Conservation (phyloP, 441 rosid species). For the Flueggea neowawraea region DNA sequence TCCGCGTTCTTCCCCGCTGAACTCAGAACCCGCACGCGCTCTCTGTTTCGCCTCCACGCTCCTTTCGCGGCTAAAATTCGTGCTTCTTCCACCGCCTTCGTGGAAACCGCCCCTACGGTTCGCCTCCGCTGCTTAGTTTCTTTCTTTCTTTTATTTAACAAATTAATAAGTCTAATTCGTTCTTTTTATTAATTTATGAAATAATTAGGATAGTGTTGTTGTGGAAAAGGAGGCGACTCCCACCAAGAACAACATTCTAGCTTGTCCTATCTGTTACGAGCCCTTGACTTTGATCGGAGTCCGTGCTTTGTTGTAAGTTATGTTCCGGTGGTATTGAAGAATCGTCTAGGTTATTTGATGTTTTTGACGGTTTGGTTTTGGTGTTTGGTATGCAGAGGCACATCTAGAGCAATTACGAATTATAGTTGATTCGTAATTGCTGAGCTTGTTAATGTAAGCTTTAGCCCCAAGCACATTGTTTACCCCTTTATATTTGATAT, state of each 20-base stretch:
- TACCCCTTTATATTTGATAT: too few species aligned
- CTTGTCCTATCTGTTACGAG: conserved; percentile 72
- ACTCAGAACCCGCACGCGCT: too few species aligned
- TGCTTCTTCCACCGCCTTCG: conserved; percentile 35
- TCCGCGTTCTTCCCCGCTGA: too few species aligned
- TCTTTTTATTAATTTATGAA: too few species aligned
- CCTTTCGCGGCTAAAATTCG: not conserved
- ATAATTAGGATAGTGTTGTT: too few species aligned
- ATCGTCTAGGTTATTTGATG: not conserved
- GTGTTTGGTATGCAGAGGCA: conserved; percentile 30
- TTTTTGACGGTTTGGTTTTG: conserved; percentile 1
- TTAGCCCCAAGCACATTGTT: too few species aligned
- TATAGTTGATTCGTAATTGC: too few species aligned
- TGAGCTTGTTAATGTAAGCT: too few species aligned
- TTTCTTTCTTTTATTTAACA: not conserved
- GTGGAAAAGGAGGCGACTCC: conserved; percentile 22
- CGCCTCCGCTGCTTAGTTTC: not conserved
- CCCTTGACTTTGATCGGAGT: conserved; percentile 31
- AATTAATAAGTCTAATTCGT: too few species aligned
- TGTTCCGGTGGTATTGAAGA: too few species aligned
- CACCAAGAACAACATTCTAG: conserved; percentile 33
- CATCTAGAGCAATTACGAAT: too few species aligned
- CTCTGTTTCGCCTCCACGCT: too few species aligned
- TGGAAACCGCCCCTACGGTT: conserved; percentile 43
- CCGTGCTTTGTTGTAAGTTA: conserved; percentile 42